Percentiles rank a stretch among this genome's conserved stretches.
Conservation (phyloP, 1,284 basidiomycete species). For the Wolfiporia cocos region DNA sequence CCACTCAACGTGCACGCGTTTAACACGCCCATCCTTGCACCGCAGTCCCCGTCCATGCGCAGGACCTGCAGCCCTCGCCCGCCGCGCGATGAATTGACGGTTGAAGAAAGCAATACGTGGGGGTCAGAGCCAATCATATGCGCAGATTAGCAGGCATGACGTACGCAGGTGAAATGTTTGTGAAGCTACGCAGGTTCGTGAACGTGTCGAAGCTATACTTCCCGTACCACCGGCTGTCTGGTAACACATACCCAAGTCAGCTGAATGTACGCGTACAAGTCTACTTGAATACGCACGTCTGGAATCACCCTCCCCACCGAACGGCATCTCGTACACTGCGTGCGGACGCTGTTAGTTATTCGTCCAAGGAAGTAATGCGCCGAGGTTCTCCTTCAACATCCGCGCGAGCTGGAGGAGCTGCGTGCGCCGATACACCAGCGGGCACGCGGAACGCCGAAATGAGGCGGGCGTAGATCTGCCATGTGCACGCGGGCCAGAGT, state of each 20-base stretch:
- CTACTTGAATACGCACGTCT: slow-evolving; percentile 31
- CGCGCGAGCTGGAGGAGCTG: slow-evolving; percentile 62
- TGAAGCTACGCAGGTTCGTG: slow-evolving; percentile 35
- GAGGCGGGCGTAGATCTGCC: slow-evolving; percentile 41
- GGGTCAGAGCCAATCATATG: not conserved
- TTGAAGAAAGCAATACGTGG: not conserved
- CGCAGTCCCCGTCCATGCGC: no score
- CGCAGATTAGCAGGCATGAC: slow-evolving; percentile 7
- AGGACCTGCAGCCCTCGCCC: not conserved
- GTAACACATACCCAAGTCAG: not conserved
- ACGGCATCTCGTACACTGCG: slow-evolving; percentile 37
- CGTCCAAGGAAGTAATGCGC: slow-evolving; percentile 17
- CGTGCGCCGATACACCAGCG: slow-evolving; percentile 49
- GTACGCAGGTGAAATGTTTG: slow-evolving; percentile 34
- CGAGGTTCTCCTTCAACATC: slow-evolving; percentile 53
- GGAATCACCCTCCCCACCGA: slow-evolving; percentile 42
- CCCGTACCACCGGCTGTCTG: slow-evolving; percentile 40
- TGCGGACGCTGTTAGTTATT: not conserved
- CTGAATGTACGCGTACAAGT: no score
- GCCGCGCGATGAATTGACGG: no score
- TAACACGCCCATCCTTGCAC: slow-evolving; percentile 17
- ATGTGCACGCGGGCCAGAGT: no score
- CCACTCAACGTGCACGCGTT: slow-evolving; percentile 31
- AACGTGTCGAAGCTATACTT: slow-evolving; percentile 42
- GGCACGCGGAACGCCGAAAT: slow-evolving; percentile 40